Conservation (phyloP, 805 yeast species). For the Metschnikowia reukaufii region DNA sequence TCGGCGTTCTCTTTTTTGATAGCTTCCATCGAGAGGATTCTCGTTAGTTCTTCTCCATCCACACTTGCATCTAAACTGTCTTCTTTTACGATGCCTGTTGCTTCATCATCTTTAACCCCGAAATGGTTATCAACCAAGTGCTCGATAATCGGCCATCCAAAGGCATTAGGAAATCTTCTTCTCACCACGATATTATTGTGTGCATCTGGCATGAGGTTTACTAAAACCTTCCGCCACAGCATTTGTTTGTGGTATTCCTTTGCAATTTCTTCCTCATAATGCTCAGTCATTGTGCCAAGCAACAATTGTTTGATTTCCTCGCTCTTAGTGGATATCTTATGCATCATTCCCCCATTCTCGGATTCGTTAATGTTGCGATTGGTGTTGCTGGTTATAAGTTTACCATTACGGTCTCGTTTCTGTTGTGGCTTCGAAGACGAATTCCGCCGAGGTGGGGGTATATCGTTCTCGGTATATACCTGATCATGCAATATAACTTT, state of each 20-base stretch:
- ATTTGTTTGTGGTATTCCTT: conserved; percentile 80
- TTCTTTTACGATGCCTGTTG: conserved; percentile 4
- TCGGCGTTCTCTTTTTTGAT: conserved; percentile 37
- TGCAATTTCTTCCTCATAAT: conserved; percentile 77
- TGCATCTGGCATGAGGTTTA: conserved; percentile 85
- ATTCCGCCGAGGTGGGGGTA: conserved; percentile 23
- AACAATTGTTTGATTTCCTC: conserved; percentile 19
- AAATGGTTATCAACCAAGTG: conserved; percentile 76
- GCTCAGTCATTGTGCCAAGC: conserved; percentile 33
- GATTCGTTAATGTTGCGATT: background rate
- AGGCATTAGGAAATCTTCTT: conserved; percentile 85
- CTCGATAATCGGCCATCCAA: conserved; percentile 92
- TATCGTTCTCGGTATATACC: conserved; percentile 60
- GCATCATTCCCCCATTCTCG: conserved; percentile 17
- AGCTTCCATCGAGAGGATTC: conserved; percentile 34
- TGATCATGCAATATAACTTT: conserved; percentile 80
- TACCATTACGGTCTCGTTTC: background rate
- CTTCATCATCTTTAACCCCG: conserved; percentile 19
- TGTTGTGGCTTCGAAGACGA: background rate
- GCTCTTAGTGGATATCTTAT: conserved; percentile 17
- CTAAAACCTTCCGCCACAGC: conserved; percentile 91
- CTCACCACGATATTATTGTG: conserved; percentile 92
- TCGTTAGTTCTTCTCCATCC: conserved; percentile 19
- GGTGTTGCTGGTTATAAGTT: background rate
- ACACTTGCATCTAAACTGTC: conserved; percentile 15